Evolutionary conservation across 345 rosid species (phyloP).

Genomic region (Physaria fendleri): DNA sequence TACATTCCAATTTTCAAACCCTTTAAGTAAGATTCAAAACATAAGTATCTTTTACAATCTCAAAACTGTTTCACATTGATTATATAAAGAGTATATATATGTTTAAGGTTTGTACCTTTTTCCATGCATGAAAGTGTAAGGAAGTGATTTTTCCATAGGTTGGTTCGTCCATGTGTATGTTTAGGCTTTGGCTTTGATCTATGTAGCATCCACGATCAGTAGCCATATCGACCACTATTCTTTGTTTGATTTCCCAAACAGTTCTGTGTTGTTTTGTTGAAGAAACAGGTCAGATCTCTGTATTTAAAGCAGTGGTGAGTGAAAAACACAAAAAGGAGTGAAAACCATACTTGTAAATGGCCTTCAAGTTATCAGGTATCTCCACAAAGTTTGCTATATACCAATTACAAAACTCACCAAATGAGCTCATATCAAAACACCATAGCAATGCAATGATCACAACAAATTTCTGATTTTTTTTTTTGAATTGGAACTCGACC

Average conservation of each 20-base stretch:
- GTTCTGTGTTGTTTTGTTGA: too few species aligned
- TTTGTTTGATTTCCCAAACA: conserved; percentile 67
- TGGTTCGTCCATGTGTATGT: conserved; percentile 68
- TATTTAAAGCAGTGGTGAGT: too few species aligned
- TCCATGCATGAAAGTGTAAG: conserved; percentile 61
- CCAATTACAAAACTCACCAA: conserved; percentile 1
- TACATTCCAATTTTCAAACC: conserved; percentile 92
- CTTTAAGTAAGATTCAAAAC: conserved; percentile 26
- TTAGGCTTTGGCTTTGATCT: conserved; percentile 74
- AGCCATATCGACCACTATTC: conserved; percentile 65
- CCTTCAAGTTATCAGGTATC: conserved; percentile 50
- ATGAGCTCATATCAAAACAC: not conserved
- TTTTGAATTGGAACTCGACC: too few species aligned
- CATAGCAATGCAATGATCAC: not conserved
- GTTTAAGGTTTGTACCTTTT: conserved; percentile 37
- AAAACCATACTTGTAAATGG: conserved; percentile 44
- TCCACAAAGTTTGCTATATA: too few species aligned
- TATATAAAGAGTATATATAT: not conserved
- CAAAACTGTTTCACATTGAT: not conserved
- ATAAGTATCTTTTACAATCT: not conserved
- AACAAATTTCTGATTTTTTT: too few species aligned
- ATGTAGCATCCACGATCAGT: conserved; percentile 64
- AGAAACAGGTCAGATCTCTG: too few species aligned
- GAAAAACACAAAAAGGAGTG: not conserved
- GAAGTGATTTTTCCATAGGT: conserved; percentile 53